Percentiles rank a stretch among this genome's conserved stretches.
phyloP scores from a whole-genome alignment of 306 rosid genomes.

The Cicer judaicum region DNA sequence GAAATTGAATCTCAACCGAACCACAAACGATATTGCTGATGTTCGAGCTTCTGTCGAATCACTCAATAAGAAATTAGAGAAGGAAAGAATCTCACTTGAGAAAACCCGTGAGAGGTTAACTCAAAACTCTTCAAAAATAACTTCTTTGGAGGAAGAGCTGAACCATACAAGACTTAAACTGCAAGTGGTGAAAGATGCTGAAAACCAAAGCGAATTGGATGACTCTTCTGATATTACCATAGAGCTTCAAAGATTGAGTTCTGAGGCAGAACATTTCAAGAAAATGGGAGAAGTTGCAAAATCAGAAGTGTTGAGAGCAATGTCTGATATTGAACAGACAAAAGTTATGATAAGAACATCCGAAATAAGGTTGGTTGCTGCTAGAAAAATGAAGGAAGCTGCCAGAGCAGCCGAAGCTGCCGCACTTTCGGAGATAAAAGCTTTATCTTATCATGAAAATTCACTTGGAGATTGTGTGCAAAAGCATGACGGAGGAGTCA shows the following conservation, averaged over 20 bases:
- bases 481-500: slow-evolving; percentile 57
- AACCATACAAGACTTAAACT: slow-evolving; percentile 71
- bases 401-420: slow-evolving; percentile 88
- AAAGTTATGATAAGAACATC: slow-evolving; percentile 75
- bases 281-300: slow-evolving; percentile 76
- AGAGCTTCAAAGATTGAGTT: slow-evolving; percentile 72
- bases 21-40: slow-evolving; percentile 78
- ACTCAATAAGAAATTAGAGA: slow-evolving; percentile 75
- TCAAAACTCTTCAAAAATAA: slow-evolving; percentile 65
- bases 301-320: slow-evolving; percentile 62
- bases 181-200: slow-evolving; percentile 66
- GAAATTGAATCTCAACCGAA: slow-evolving; percentile 72
- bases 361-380: slow-evolving; percentile 82
- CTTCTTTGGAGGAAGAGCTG: slow-evolving; percentile 82
- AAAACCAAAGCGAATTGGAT: slow-evolving; percentile 50
- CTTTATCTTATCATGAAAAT: slow-evolving; percentile 55
- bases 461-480: slow-evolving; percentile 46
- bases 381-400: slow-evolving; percentile 92
- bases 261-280: slow-evolving; percentile 75
- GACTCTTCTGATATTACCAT: slow-evolving; percentile 61
- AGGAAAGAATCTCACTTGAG: slow-evolving; percentile 75
- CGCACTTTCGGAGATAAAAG: slow-evolving; percentile 77
- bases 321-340: slow-evolving; percentile 81
- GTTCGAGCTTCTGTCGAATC: slow-evolving; percentile 74
- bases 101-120: slow-evolving; percentile 78